phyloP scores from a whole-genome alignment of 805 yeast species.

The Metahyphopichia silvanorum region DNA sequence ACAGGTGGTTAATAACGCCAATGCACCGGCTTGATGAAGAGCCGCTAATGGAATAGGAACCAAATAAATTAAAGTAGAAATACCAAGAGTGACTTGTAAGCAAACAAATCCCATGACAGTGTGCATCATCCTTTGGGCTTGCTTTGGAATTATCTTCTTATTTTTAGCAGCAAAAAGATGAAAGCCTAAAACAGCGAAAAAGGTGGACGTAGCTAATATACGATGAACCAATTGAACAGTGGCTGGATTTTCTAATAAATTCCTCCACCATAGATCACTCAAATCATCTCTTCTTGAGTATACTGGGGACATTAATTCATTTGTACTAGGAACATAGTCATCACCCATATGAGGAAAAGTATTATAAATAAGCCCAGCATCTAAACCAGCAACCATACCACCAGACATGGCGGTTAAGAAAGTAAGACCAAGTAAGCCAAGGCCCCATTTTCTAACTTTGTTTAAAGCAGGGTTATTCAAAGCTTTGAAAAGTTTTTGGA shows the following conservation, averaged over 20 bases:
- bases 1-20: constrained; percentile 81
- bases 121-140: constrained; percentile 53
- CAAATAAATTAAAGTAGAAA: constrained; percentile 75
- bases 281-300: constrained; percentile 65
- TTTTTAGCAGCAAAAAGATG: constrained; percentile 65
- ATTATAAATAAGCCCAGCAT: constrained; percentile 95
- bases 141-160: constrained; percentile 53
- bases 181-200: constrained; percentile 62
- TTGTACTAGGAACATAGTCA: constrained; percentile 64
- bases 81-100: constrained; percentile 83
- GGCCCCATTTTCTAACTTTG: constrained; percentile 53
- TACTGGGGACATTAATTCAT: constrained; percentile 73
- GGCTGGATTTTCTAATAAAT: constrained; percentile 89
- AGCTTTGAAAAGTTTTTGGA: constrained; percentile 51
- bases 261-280: constrained; percentile 86
- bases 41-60: constrained; percentile 95
- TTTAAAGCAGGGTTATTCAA: constrained; percentile 60
- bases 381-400: constrained; percentile 96
- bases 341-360: constrained; percentile 98
- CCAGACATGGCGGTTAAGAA: constrained; percentile 95
- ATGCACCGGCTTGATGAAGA: constrained; percentile 94
- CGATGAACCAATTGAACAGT: constrained; percentile 94
- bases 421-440: constrained; percentile 61
- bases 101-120: constrained; percentile 80
- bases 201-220: constrained; percentile 77